Evolutionary conservation across 164 flowering plant species (phyloP), one percentile per base, ranked within the genome.

Genomic region (Piper longum): DNA sequence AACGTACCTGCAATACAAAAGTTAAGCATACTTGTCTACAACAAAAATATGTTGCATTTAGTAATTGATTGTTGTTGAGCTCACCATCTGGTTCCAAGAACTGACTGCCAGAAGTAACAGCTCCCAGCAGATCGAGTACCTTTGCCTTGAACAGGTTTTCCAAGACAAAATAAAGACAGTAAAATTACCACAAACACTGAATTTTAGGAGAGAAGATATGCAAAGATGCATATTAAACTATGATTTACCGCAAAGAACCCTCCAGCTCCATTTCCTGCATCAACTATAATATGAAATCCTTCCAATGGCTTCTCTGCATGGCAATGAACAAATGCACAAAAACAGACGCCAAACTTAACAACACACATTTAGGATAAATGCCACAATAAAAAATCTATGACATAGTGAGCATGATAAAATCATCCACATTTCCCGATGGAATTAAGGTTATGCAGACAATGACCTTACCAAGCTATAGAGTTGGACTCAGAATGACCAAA

Each of bases 181-280:
- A 1, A 44, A 5, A 44, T 11, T 44, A 11, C 8, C 48, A 2
- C 3, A 48, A 48, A 9, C 14, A 48, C 14, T 48, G 9, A 48
- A 9, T 9, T 9, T 9, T 14, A 0, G 14, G 52, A 48, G 8
- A 48, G 52, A 48, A 56, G 11, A 17, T 17, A 16, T 16, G 7
- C 8, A 56, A 3, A 56, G 36, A 4, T 12, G 7, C 4, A 26
- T 16, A 60, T 1, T 19, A 16, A 41, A 6, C 41, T 52, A 52
- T 40, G 77, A 48, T 84, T 76, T 79, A 90, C 99, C 19, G 95
- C 85, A 75, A 93, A 93, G 73, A 93, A 93, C 3, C 97, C 99
- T 66, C 99, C 97, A 39, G 99, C 93, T 72, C 99, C 99, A 79
- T 93, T 93, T 65, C 99, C 99, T 16, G 96, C 99, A 77, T 93